Evolutionary conservation across 2,329 filamentous ascomycete species (phyloP), one percentile per base, ranked within the genome.

Genomic region (Talaromyces sp.): DNA sequence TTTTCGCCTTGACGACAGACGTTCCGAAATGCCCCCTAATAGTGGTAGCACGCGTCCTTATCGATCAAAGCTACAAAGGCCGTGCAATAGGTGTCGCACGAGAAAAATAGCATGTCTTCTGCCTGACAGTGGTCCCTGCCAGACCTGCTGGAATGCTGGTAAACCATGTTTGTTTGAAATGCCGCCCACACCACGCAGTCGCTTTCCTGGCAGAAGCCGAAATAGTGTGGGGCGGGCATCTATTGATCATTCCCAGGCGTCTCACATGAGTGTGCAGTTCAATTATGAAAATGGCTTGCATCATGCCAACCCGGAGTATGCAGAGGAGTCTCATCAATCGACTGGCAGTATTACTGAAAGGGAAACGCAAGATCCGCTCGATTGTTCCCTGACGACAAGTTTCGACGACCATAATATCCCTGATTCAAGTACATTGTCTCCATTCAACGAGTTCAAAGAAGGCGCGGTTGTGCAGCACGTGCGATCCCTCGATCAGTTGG

Each of bases 11-110:
- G 12, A 17, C 14, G 17, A 35, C 31, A 21, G 3, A 21, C 19
- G 12, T 26, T 21, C 43, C 19, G 19, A 50, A 50, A 59, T 56
- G 58, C 32, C 56, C 21, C 8, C 53, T 19, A 48, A 59, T 32
- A 14, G 21, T 6, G 41, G 31, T 2, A 54, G 43, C 19, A 38
- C 56, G 21, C 67, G 70, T 35, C 70, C 70, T 12, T 72, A 72
- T 58, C 69, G 70, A 48, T 72, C 70, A 46, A 72, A 72, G 57
- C 64, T 69, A n/a, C 68, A 71, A 56, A 67, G 70, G 43, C 70
- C 70, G 17, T 72, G 70, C 54, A 70, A 72, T 62, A 66, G 70
- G 64, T 72, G 70, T 64, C 69, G 70, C 11, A 64, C 65, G 31
- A 65, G 70, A 38, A 73, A 73, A 59, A 63, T 71, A 4, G 69